phyloP scores from a whole-genome alignment of 768 basidiomycete genomes.

The Auriculariales sp. region DNA sequence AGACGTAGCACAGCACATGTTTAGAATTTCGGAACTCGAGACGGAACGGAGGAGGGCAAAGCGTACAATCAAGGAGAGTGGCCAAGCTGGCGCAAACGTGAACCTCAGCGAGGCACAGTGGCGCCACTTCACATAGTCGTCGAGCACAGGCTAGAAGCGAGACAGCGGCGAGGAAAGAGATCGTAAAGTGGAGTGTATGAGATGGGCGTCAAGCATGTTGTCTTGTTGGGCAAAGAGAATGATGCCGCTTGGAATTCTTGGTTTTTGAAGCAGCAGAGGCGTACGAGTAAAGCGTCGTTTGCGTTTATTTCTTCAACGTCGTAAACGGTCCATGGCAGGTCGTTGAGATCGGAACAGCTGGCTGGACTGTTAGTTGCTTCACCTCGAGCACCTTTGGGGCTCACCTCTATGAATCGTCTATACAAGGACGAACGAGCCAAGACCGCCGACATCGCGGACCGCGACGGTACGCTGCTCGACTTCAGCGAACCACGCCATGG shows the following conservation, averaged over 20 bases:
- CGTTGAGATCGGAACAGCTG: neutral
- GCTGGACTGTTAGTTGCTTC: neutral
- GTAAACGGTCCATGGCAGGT: neutral
- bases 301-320: neutral
- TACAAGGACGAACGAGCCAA: neutral
- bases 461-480: conserved; percentile 25
- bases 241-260: neutral
- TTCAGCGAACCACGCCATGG: conserved; percentile 56
- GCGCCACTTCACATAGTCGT: conserved; percentile 1
- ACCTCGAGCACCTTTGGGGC: neutral
- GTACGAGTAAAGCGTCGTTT: neutral
- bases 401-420: neutral
- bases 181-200: neutral
- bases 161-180: too few species aligned
- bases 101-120: neutral
- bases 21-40: too few species aligned
- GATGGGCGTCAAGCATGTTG: neutral
- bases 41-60: too few species aligned
- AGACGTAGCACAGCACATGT: too few species aligned
- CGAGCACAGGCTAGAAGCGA: too few species aligned
- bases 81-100: neutral
- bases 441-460: neutral
- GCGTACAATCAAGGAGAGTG: neutral
- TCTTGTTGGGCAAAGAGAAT: neutral
- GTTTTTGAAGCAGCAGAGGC: neutral